Base-by-base conservation (phyloP, 352 stramenopile species). In the Phytopythium kandeliae region DNA sequence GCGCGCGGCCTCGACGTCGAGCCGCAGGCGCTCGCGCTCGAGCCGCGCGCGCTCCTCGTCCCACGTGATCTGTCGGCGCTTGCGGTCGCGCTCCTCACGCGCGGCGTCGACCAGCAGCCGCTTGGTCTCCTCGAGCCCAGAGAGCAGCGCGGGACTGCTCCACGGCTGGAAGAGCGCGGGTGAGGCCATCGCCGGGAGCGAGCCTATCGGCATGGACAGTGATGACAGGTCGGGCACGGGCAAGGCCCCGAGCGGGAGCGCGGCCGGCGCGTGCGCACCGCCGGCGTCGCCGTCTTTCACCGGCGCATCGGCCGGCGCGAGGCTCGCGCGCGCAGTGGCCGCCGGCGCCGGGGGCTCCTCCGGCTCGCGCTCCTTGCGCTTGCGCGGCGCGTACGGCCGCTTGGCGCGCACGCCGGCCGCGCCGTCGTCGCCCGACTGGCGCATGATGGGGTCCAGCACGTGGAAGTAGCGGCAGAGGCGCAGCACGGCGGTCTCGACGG, bases 401-500 rank as follows among this genome's bases (percentile, higher is more conserved):
- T 66, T 57, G 16, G 57, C 21, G 22, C 68, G 57, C 22, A 53
- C 17, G 25, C 38, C 54, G 26, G 50, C n/a, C n/a, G n/a, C 21
- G 17, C 56, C 59, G 34, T 68, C 63, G 54, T 69, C 66, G 0
- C 60, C 31, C 19, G 65, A 47, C 53, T 69, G 65, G 2, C 67
- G 65, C 58, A 90, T 78, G 28, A 87, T 66, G 33, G 69, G 57
- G n/a, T 80, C 66, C 24, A 90, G 67, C 36, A 73, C 62, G 57
- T 85, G 74, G 55, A 85, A 89, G 58, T 89, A 89, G 31, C 78
- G 63, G 47, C 78, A 89, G 25, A 80, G 62, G 2, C 76, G 71
- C 51, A 85, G 55, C 40, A 90, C 76, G 21, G 85, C 61, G 1
- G 68, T 54, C 50, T 87, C 78, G 1, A 72, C 60, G 46, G 62